A percentile compares a stretch with the other conserved stretches of the same genome.
Conservation (phyloP, 2,329 filamentous ascomycete species). For the Zalaria obscura region DNA sequence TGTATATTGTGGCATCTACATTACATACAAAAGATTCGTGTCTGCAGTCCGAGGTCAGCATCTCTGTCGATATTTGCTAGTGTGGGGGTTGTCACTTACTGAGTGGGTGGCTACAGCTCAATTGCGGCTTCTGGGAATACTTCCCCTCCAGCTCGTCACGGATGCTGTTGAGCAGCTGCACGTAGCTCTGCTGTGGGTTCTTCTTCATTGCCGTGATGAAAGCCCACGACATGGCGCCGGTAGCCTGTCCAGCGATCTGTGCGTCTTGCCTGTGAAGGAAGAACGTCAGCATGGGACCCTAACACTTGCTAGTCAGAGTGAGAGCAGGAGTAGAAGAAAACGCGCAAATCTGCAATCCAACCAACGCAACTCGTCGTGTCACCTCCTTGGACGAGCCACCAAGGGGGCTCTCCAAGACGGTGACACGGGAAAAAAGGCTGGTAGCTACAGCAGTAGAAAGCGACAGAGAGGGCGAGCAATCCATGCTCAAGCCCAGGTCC, state of each 20-base stretch:
- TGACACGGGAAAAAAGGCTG: conserved; percentile 8
- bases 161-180: conserved; percentile 88
- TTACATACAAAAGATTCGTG: conserved; percentile 29
- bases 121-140: conserved; percentile 88
- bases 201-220: conserved; percentile 86
- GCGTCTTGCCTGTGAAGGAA: conserved; percentile 59
- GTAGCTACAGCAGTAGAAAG: no score
- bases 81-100: conserved; percentile 59
- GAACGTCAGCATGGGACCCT: no score
- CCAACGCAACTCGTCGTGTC: conserved; percentile 18
- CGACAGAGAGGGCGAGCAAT: no score
- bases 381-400: conserved; percentile 11
- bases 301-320: conserved; percentile 5
- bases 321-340: background rate
- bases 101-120: conserved; percentile 90
- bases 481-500: no score
- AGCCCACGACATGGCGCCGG: conserved; percentile 95
- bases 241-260: conserved; percentile 74
- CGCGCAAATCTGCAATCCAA: background rate
- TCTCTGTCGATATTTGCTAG: conserved; percentile 5
- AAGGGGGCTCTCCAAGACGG: conserved; percentile 11
- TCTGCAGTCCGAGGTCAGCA: conserved; percentile 15
- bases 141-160: conserved; percentile 75
- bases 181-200: conserved; percentile 91
- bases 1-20: conserved; percentile 17